Conservation (phyloP, 495 filamentous ascomycete species). For the Podospora bellae-mahoneyi region DNA sequence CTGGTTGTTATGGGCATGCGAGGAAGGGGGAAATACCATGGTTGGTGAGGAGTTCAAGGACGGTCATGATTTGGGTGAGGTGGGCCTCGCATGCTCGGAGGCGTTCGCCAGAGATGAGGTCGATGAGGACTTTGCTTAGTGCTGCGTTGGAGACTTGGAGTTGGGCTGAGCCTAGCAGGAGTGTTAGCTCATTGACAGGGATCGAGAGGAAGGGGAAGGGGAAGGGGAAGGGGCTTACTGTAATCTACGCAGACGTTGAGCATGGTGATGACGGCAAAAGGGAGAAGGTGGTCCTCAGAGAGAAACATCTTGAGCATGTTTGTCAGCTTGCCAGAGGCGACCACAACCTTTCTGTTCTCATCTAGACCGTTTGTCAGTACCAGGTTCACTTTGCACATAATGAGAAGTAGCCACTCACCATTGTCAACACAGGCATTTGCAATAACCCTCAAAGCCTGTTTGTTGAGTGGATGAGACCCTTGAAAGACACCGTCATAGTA, state of each 20-base stretch:
- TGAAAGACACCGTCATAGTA: constrained; percentile 22
- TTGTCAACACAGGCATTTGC: constrained; percentile 83
- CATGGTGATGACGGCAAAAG: constrained; percentile 63
- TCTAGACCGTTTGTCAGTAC: constrained; percentile 46
- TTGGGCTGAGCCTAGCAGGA: constrained; percentile 49
- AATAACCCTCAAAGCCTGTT: constrained; percentile 63
- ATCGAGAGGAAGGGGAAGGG: background rate
- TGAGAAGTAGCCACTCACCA: constrained; percentile 43
- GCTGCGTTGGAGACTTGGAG: constrained; percentile 44
- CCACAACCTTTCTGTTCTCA: constrained; percentile 65
- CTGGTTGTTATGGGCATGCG: too few species aligned
- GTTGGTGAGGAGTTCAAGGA: constrained; percentile 47
- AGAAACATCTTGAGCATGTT: constrained; percentile 53
- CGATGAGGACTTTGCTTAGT: constrained; percentile 41
- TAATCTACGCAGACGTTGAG: constrained; percentile 74
- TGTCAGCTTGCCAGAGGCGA: constrained; percentile 55
- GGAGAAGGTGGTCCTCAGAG: constrained; percentile 46
- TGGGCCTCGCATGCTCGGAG: constrained; percentile 29
- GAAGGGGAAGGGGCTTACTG: constrained; percentile 42
- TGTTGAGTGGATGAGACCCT: constrained; percentile 29
- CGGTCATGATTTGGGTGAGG: constrained; percentile 43
- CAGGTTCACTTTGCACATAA: constrained; percentile 1
- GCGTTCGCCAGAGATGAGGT: constrained; percentile 36
- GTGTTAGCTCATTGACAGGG: background rate
- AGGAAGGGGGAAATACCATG: constrained; percentile 34